Conservation (phyloP, 192 early-diverging fungal genomes). For the Mortierella hygrophila region DNA sequence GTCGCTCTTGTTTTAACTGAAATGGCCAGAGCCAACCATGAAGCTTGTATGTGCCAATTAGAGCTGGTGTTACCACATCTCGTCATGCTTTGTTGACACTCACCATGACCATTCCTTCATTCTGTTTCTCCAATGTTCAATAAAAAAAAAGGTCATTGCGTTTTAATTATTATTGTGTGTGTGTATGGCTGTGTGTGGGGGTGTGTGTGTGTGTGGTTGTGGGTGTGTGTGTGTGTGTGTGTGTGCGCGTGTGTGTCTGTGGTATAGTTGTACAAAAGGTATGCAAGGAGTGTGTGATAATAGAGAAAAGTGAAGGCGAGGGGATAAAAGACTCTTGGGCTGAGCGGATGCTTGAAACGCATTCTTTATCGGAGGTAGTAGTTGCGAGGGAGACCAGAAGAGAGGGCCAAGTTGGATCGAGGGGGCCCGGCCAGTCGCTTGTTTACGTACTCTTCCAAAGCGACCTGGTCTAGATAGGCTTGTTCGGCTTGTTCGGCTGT, state of each 20-base stretch:
- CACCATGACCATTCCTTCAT: too few relatives aligned
- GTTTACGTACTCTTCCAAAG: neutral
- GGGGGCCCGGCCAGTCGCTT: neutral
- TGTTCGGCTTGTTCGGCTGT: constrained; percentile 1
- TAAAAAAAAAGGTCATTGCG: too few relatives aligned
- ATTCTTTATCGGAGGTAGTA: neutral
- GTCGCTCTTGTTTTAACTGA: neutral
- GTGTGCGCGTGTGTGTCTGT: neutral
- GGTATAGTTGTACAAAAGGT: neutral
- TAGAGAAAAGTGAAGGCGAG: neutral
- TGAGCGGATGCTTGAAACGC: neutral
- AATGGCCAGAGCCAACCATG: neutral
- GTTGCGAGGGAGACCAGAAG: neutral
- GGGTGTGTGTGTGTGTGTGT: neutral
- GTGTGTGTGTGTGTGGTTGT: neutral
- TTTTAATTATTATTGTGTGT: too few relatives aligned
- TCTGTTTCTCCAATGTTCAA: too few relatives aligned
- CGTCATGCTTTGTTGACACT: too few relatives aligned
- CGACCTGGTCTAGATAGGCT: neutral
- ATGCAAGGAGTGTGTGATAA: neutral
- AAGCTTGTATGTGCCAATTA: too few relatives aligned
- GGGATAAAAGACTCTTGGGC: neutral
- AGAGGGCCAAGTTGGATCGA: neutral
- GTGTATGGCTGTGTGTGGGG: too few relatives aligned
- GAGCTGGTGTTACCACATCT: too few relatives aligned